Base-by-base conservation (phyloP, 139 green algal species). In the Picochlorum sp. region DNA sequence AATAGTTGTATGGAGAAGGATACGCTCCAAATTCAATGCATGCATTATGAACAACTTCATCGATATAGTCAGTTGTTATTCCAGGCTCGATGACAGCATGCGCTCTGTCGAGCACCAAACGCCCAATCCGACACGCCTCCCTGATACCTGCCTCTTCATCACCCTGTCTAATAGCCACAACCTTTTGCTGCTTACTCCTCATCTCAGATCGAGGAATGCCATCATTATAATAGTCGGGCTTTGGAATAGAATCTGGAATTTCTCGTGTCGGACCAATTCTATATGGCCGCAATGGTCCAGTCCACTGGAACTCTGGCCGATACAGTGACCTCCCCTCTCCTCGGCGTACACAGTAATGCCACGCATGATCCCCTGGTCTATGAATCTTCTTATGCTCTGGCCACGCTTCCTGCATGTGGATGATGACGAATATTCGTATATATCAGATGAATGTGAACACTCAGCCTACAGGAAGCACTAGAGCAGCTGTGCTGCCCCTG, bases 11-110 rank as follows among this genome's bases (percentile, higher is more conserved):
- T 6, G 93, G 93, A 7, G 86, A 95, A 3, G 94, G 94, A 80
- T 99, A 98, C 9, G 91, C 91, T 15, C 84, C 85, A 23, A 72
- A 71, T 0, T 74, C 78, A 0, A 89, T 83, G 4, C 91, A 76
- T 3, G 85, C 87, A 75, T 92, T 89, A 45, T 91, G 73, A 21
- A 79, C 71, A 9, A 97, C 69, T n/a, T 77, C 69, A 69, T 99
- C 94, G 47, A 99, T 90, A 71, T 97, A 87, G 58, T 99, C 94
- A 2, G 93, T 97, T 15, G 85, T 96, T 0, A 96, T 74, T 10
- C 87, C 90, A 5, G 87, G 87, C 18, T 63, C 23, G 10, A 96
- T 64, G 4, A 80, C 83, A 3, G 76, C 76, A 56, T 85, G 74
- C 7, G 87, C 92, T 11, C 69, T 66, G 76, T 98, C 92, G 37